Evolutionary conservation across 371 early-diverging fungal genomes (phyloP), one percentile per base, ranked within the genome.

Genomic region (Mortierella sp.): DNA sequence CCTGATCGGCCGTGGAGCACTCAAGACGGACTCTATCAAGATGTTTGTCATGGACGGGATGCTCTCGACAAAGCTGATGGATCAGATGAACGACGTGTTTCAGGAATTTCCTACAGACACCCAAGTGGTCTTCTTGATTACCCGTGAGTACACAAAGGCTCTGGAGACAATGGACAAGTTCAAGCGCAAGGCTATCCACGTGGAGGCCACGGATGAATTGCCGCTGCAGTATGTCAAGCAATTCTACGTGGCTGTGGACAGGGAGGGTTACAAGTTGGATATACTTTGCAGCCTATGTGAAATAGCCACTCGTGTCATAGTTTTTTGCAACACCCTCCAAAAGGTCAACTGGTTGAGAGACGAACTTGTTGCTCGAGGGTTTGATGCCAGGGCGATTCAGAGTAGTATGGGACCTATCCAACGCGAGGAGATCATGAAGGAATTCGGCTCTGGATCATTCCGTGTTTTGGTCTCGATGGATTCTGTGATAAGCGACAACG

Each of bases 321-420:
- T 99, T 68, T 99, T 99, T 86, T 96, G 98, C 82, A 99, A 98
- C 86, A 96, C 96, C 42, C 91, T 94, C 73, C 86, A 93, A 80
- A 98, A 98, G 93, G 97, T 96, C 54, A 96, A 98, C 79, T 96
- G 93, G 92, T 83, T 99, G 58, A 94, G 96, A 42, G 93, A 94
- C 61, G 90, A 94, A 79, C 91, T 99, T 89, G 84, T 90, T 52
- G 90, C 88, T 61, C 86, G 90, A 47, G 92, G 93, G 70, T 98
- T 98, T 76, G 95, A 98, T 13, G 99, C 99, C 41, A 93, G 95
- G 24, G 89, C 96, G 42, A 96, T 99, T 93, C 97, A 98, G 83
- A 95, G 97, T 72, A 99, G 99, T 46, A 96, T 96, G 89, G 87
- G 89, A 31, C 94, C 95, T 85, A 86, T 85, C 43, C 92, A 95